A percentile compares a stretch with the other conserved stretches of the same genome.
Conservation (phyloP, 139 green algal species). For the Tetradesmus obliquus region DNA sequence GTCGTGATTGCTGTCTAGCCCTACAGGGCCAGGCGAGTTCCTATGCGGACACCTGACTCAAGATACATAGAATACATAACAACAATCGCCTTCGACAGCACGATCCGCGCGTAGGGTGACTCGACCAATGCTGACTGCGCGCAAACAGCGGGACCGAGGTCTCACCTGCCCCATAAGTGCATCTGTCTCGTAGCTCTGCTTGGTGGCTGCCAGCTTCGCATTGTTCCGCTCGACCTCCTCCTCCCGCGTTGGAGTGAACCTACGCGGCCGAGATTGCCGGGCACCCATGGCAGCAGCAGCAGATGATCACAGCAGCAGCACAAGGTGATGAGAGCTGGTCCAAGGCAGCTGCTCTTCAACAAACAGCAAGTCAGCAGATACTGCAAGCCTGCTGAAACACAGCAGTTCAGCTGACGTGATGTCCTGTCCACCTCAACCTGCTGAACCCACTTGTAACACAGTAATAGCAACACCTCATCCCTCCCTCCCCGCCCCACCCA, state of each 20-base stretch:
- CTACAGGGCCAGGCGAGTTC: background rate
- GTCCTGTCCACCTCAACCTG: background rate
- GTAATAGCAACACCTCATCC: background rate
- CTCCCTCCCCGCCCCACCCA: background rate
- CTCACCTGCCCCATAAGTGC: conserved; percentile 57
- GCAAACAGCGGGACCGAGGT: background rate
- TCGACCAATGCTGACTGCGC: background rate
- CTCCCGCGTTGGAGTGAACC: conserved; percentile 59
- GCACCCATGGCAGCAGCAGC: conserved; percentile 19
- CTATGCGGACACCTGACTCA: too few relatives aligned
- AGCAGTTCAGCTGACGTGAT: too few relatives aligned
- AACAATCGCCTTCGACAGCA: background rate
- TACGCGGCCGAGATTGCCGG: conserved; percentile 18
- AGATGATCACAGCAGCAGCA: background rate
- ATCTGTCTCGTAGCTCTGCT: conserved; percentile 67
- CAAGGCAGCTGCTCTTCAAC: background rate
- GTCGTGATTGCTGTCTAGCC: background rate
- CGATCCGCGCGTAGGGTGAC: background rate
- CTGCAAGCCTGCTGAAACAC: too few relatives aligned
- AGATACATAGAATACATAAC: background rate
- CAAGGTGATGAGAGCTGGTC: background rate
- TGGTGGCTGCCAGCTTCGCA: conserved; percentile 58
- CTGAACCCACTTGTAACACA: background rate
- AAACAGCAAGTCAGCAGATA: background rate
- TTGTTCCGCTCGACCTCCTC: conserved; percentile 50